These are phyloP conservation scores for Tolypocladium guangdongense DNA, from an alignment of 2,329 filamentous ascomycete species.

Conservation along the genomic window DNA sequence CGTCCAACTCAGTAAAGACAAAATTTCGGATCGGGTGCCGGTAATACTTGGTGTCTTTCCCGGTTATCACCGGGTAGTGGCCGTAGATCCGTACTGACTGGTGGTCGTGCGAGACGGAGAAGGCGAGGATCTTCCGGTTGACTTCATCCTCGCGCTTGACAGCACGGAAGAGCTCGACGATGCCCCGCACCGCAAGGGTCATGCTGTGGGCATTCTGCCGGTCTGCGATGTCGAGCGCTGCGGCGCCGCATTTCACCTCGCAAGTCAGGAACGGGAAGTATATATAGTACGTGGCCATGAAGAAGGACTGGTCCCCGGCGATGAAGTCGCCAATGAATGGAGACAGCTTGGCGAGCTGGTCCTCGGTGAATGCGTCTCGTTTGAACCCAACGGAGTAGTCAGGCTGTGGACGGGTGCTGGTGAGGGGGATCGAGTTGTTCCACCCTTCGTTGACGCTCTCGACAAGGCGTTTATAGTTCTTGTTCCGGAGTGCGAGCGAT, in stretches of 20 bases:
- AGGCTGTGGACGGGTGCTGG: conserved; percentile 26
- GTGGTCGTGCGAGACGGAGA: too few relatives aligned
- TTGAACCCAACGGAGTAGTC: conserved; percentile 32
- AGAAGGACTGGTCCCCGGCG: conserved; percentile 23
- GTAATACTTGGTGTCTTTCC: too few relatives aligned
- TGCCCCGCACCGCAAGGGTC: conserved; percentile 25
- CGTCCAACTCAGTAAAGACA: too few relatives aligned
- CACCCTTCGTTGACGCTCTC: conserved; percentile 32
- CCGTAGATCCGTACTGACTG: too few relatives aligned
- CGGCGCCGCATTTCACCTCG: conserved; percentile 33
- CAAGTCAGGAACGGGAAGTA: conserved; percentile 38
- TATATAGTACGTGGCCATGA: conserved; percentile 34
- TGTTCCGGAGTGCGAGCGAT: conserved; percentile 10
- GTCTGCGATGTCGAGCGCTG: conserved; percentile 24
- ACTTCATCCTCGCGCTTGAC: conserved; percentile 25
- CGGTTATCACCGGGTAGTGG: too few relatives aligned
- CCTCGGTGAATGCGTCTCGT: conserved; percentile 27
- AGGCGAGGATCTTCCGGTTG: too few relatives aligned
- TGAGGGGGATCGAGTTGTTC: conserved; percentile 27
- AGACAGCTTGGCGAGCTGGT: conserved; percentile 28
- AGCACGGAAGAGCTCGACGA: conserved; percentile 26
- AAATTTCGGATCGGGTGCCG: too few relatives aligned
- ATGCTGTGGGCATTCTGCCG: conserved; percentile 30
- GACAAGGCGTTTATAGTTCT: conserved; percentile 18
- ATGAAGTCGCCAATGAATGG: conserved; percentile 24